phyloP scores from a whole-genome alignment of 139 green algal genomes.

The Coelastrella sp. region DNA sequence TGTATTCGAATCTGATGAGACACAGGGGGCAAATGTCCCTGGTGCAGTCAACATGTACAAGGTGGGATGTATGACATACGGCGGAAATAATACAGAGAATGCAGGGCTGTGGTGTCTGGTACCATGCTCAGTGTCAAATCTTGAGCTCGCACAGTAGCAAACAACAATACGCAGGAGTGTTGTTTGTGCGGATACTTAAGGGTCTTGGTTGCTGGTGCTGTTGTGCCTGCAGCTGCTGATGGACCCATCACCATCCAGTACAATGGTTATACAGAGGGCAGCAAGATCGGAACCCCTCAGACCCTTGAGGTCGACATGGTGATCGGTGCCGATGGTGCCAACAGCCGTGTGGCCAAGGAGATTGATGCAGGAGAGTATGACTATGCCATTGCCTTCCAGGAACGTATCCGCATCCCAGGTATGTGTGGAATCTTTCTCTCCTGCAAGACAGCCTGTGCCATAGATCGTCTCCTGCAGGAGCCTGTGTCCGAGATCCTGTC shows the following conservation, averaged over 20 bases:
- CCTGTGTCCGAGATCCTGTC: no score
- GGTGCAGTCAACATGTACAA: conserved; percentile 40
- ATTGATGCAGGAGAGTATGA: conserved; percentile 99
- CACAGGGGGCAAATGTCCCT: neutral
- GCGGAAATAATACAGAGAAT: no score
- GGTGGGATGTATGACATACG: no score
- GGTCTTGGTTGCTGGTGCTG: neutral
- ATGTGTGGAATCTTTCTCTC: neutral
- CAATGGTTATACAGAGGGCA: conserved; percentile 90
- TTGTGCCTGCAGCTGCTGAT: conserved; percentile 54
- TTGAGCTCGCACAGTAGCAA: no score
- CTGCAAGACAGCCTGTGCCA: no score
- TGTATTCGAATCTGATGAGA: neutral
- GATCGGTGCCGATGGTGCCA: conserved; percentile 98
- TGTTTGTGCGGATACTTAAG: no score
- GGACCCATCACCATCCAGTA: conserved; percentile 93
- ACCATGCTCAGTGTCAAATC: no score
- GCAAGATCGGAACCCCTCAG: conserved; percentile 87
- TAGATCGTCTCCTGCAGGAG: no score
- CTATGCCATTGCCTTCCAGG: conserved; percentile 99
- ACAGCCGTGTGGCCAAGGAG: conserved; percentile 97
- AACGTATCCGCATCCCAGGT: conserved; percentile 92
- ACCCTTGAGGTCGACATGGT: conserved; percentile 96
- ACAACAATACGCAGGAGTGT: no score
- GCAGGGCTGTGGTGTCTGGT: no score